phyloP scores from a whole-genome alignment of 2,329 filamentous ascomycete species.

The Stachybotrys chlorohalonatus region DNA sequence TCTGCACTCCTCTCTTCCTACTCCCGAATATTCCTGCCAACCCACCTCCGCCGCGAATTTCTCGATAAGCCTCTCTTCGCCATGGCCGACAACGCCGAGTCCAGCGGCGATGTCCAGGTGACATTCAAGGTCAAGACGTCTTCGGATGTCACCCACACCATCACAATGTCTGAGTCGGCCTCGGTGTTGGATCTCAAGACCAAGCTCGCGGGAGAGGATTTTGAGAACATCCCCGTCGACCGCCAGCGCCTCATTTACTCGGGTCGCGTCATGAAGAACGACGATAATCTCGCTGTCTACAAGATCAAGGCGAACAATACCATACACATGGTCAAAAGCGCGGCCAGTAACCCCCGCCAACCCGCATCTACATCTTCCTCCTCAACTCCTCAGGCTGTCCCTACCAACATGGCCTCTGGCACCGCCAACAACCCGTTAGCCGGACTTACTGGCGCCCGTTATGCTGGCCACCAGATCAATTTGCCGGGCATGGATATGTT shows the following conservation, averaged over 20 bases:
- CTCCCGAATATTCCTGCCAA: not conserved
- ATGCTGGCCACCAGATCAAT: slow-evolving; percentile 76
- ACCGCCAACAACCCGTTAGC: slow-evolving; percentile 84
- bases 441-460: slow-evolving; percentile 83
- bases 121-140: slow-evolving; percentile 98
- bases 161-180: slow-evolving; percentile 70
- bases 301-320: slow-evolving; percentile 97
- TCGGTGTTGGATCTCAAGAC: slow-evolving; percentile 81
- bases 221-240: slow-evolving; percentile 78
- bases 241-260: slow-evolving; percentile 96
- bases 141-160: slow-evolving; percentile 73
- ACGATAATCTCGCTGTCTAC: slow-evolving; percentile 73
- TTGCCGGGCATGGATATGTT: slow-evolving; percentile 84
- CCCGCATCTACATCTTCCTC: slow-evolving; percentile 30
- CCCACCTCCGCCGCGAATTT: not conserved
- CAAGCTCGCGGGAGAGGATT: slow-evolving; percentile 73
- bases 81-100: slow-evolving; percentile 59
- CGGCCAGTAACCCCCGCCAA: slow-evolving; percentile 66
- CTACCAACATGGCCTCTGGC: slow-evolving; percentile 73
- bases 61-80: slow-evolving; percentile 7
- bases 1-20: not conserved
- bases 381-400: slow-evolving; percentile 36
- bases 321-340: slow-evolving; percentile 92
- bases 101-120: slow-evolving; percentile 62
- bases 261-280: slow-evolving; percentile 91